Percentiles rank a stretch among this genome's conserved stretches.
Evolutionary conservation across 2,329 filamentous ascomycete genomes (phyloP).

Genomic region (Aspergillus fischeri): DNA sequence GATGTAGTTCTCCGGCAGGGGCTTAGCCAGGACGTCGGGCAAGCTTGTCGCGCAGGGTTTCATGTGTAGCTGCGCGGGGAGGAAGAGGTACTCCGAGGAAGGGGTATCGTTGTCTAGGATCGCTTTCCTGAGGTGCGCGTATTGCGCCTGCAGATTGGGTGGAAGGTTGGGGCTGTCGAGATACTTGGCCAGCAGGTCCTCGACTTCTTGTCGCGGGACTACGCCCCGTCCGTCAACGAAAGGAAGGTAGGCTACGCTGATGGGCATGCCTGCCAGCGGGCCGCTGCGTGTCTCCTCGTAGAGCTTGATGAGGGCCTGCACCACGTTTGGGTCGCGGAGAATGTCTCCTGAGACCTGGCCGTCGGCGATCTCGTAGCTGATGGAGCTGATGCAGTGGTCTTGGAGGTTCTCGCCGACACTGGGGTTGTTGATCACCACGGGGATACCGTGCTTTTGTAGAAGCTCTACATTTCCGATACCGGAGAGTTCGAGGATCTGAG

Average conservation of each 20-base stretch:
- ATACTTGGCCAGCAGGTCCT: conserved; percentile 3
- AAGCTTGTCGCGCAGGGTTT: conserved; percentile 11
- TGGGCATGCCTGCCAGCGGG: conserved; percentile 21
- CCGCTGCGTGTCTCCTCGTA: conserved; percentile 20
- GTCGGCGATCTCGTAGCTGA: conserved; percentile 23
- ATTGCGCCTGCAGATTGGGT: conserved; percentile 8
- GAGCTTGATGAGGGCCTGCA: conserved; percentile 16
- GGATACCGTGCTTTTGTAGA: conserved; percentile 40
- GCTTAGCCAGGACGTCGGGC: conserved; percentile 10
- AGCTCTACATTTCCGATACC: conserved; percentile 52
- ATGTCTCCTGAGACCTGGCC: conserved; percentile 21
- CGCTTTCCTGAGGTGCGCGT: conserved; percentile 10
- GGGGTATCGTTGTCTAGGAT: conserved; percentile 7
- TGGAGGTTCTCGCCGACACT: conserved; percentile 51
- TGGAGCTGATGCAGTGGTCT: conserved; percentile 40
- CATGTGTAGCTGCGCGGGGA: conserved; percentile 13
- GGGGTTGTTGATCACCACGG: conserved; percentile 41
- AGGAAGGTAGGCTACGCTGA: conserved; percentile 25
- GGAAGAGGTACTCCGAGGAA: conserved; percentile 14
- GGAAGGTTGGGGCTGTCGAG: background rate
- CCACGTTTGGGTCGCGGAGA: conserved; percentile 18
- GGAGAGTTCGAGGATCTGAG: conserved; percentile 57
- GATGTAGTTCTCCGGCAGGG: conserved; percentile 17
- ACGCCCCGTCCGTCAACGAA: conserved; percentile 18
- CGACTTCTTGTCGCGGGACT: conserved; percentile 5